Percentiles rank a stretch among this genome's conserved stretches.
phyloP scores from a whole-genome alignment of 1,284 basidiomycete species.

The Ceratobasidium sp. region DNA sequence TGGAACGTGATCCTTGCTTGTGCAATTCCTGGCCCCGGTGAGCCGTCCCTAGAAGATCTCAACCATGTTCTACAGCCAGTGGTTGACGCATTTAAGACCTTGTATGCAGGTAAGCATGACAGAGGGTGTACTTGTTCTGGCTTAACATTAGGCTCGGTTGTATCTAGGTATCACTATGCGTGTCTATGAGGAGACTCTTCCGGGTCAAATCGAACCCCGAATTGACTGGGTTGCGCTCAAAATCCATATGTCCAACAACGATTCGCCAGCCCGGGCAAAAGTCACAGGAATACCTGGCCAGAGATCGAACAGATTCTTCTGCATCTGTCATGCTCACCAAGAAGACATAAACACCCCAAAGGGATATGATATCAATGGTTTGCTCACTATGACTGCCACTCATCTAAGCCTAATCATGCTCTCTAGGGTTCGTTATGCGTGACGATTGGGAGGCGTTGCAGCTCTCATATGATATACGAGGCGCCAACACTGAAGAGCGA shows the following conservation, averaged over 20 bases:
- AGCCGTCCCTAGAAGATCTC: constrained; percentile 11
- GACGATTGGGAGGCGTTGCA: constrained; percentile 14
- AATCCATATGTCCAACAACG: background rate
- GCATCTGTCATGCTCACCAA: too few relatives aligned
- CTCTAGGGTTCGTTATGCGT: background rate
- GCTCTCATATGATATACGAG: background rate
- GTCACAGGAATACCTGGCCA: background rate
- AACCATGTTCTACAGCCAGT: constrained; percentile 17
- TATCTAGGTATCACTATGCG: constrained; percentile 8
- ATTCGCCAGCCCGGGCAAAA: constrained; percentile 1
- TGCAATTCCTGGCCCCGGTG: background rate
- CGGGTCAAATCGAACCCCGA: background rate
- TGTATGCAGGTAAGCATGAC: constrained; percentile 16
- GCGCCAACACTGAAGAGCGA: background rate
- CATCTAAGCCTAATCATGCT: background rate
- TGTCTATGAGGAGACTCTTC: background rate
- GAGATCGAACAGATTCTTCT: background rate
- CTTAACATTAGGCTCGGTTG: background rate
- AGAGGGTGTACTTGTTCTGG: background rate
- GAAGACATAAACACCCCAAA: background rate
- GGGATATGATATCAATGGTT: constrained; percentile 17
- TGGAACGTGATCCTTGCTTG: constrained; percentile 22
- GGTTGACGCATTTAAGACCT: background rate
- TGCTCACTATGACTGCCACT: background rate
- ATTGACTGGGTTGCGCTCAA: too few relatives aligned